A percentile compares a stretch with the other conserved stretches of the same genome.
Evolutionary conservation across 2,329 filamentous ascomycete genomes (phyloP).

Genomic region (Fusarium sp.): DNA sequence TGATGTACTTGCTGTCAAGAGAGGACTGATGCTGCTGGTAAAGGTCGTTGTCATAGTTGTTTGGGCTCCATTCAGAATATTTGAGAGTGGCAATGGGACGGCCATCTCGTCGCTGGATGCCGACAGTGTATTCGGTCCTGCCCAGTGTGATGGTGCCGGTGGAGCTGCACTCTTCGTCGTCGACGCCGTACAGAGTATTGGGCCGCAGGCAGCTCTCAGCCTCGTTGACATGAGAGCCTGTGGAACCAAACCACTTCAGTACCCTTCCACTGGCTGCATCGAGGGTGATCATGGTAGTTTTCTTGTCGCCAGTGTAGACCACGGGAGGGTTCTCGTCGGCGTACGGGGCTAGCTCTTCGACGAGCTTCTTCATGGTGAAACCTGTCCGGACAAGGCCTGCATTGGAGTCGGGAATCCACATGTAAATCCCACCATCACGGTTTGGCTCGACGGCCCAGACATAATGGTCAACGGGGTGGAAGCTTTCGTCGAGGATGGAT

Average conservation of each 20-base stretch:
- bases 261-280: slow-evolving; percentile 88
- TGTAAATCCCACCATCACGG: slow-evolving; percentile 86
- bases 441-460: slow-evolving; percentile 96
- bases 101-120: slow-evolving; percentile 81
- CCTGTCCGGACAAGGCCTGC: slow-evolving; percentile 73
- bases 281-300: slow-evolving; percentile 88
- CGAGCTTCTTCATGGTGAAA: slow-evolving; percentile 85
- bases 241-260: slow-evolving; percentile 84
- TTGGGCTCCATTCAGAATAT: slow-evolving; percentile 95
- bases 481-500: slow-evolving; percentile 69
- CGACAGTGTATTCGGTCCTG: slow-evolving; percentile 89
- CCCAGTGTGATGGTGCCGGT: slow-evolving; percentile 85
- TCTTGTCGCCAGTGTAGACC: slow-evolving; percentile 92
- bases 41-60: slow-evolving; percentile 90
- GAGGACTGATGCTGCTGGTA: slow-evolving; percentile 83
- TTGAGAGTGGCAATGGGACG: slow-evolving; percentile 87
- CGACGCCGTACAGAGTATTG: slow-evolving; percentile 73
- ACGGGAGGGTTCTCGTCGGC: slow-evolving; percentile 80
- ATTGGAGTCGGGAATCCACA: slow-evolving; percentile 77
- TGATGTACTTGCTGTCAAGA: slow-evolving; percentile 90
- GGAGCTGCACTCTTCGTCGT: slow-evolving; percentile 81
- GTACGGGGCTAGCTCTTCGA: slow-evolving; percentile 85
- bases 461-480: slow-evolving; percentile 81
- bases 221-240: slow-evolving; percentile 74
- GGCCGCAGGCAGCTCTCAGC: slow-evolving; percentile 81